phyloP scores from a whole-genome alignment of 495 filamentous ascomycete genomes.

The Neurospora pannonica region DNA sequence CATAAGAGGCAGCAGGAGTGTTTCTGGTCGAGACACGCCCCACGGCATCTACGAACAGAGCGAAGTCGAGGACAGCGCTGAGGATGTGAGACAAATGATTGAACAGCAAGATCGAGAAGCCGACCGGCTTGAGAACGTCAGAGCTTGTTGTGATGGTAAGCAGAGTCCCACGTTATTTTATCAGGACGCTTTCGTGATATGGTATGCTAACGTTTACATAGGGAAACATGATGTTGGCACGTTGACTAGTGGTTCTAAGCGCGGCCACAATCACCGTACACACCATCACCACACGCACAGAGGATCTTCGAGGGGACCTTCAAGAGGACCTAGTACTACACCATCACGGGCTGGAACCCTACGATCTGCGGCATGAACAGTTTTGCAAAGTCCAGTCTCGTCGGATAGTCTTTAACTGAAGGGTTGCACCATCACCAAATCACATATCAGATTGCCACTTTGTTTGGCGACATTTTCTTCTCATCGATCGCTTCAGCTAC shows the following conservation, averaged over 20 bases:
- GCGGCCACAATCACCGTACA: conserved; percentile 21
- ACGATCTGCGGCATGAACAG: conserved; percentile 20
- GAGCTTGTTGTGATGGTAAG: conserved; percentile 95
- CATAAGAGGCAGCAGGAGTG: conserved; percentile 33
- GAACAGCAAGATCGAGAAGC: conserved; percentile 64
- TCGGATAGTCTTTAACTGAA: conserved; percentile 4
- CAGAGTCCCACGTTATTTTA: conserved; percentile 3
- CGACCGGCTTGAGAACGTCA: conserved; percentile 83
- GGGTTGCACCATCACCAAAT: conserved; percentile 2
- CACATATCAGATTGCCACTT: conserved; percentile 4
- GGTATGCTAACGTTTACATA: conserved; percentile 25
- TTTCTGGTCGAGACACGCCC: conserved; percentile 20
- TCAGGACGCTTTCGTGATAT: not conserved
- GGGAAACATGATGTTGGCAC: conserved; percentile 68
- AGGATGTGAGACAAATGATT: conserved; percentile 67
- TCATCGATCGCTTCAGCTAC: conserved; percentile 26
- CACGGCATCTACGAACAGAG: conserved; percentile 59
- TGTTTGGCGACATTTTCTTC: conserved; percentile 15
- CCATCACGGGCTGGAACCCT: conserved; percentile 24
- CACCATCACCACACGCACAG: conserved; percentile 26
- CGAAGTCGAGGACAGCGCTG: conserved; percentile 64
- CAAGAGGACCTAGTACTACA: conserved; percentile 12
- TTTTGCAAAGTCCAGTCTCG: not conserved
- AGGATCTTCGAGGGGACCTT: conserved; percentile 28
- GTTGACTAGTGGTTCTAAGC: conserved; percentile 34